These are phyloP conservation scores for Plasmodium adleri DNA, from an alignment of 169 alveolate genomes.

Conservation along the genomic window DNA sequence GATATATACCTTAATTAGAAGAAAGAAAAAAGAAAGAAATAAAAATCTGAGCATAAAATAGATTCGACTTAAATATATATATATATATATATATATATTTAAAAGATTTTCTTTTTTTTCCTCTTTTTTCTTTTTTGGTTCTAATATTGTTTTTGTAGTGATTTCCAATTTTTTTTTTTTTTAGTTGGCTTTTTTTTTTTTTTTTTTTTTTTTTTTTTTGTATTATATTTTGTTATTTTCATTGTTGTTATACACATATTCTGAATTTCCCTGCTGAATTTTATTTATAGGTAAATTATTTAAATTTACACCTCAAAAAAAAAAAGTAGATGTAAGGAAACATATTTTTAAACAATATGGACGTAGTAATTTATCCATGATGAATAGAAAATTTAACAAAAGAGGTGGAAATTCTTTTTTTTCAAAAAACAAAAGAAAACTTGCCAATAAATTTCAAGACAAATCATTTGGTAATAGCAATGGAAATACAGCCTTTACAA, in stretches of 20 bases:
- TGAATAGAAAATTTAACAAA: constrained; percentile 47
- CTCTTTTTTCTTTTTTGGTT: background rate
- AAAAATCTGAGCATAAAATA: background rate
- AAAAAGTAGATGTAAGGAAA: constrained; percentile 67
- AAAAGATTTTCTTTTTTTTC: background rate
- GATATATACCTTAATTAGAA: too few species aligned
- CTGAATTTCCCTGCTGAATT: constrained; percentile 14
- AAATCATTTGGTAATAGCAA: constrained; percentile 7
- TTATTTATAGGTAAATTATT: constrained; percentile 63
- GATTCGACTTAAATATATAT: background rate
- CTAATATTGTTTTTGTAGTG: too few species aligned
- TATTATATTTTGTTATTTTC: background rate
- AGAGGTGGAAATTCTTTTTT: constrained; percentile 37
- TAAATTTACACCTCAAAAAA: constrained; percentile 52
- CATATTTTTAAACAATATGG: constrained; percentile 64
- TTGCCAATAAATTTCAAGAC: constrained; percentile 20
- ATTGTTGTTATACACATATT: background rate
- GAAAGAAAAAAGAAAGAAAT: too few species aligned
- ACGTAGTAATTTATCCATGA: constrained; percentile 68
- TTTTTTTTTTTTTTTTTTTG: background rate
- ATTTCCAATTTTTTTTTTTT: background rate
- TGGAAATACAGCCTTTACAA: constrained; percentile 1
- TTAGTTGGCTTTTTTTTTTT: constrained; percentile 9
- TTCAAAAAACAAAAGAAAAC: constrained; percentile 28
- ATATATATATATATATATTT: background rate